These are phyloP conservation scores for Funneliformis mosseae DNA, from an alignment of 192 early-diverging fungal genomes.

Conservation along the genomic window DNA sequence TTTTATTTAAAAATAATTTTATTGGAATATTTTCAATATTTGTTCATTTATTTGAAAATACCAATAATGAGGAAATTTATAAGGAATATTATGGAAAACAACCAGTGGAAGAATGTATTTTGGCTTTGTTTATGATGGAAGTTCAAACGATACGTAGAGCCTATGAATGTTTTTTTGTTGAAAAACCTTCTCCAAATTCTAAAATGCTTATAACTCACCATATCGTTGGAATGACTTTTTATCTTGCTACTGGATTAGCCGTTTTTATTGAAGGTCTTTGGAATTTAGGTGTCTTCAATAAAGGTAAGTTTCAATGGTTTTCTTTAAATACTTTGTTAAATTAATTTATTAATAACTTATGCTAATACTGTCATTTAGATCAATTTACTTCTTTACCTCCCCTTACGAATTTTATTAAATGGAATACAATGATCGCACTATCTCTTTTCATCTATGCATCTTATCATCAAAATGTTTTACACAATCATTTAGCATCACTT, in stretches of 20 bases:
- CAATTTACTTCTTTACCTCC: constrained; percentile 32
- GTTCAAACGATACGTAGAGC: constrained; percentile 47
- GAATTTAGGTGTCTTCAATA: constrained; percentile 38
- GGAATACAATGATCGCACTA: constrained; percentile 37
- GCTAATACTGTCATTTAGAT: not conserved
- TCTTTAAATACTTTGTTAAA: too few relatives aligned
- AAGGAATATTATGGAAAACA: constrained; percentile 11
- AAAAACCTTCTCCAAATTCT: constrained; percentile 45
- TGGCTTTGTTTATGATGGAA: constrained; percentile 43
- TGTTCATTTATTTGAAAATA: not conserved
- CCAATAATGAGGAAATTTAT: not conserved
- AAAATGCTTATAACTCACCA: constrained; percentile 69
- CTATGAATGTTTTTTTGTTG: constrained; percentile 53
- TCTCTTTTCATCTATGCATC: constrained; percentile 58
- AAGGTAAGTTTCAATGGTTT: constrained; percentile 3
- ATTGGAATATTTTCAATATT: constrained; percentile 1
- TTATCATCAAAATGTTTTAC: constrained; percentile 66
- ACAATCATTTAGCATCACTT: constrained; percentile 65
- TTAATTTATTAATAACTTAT: too few relatives aligned
- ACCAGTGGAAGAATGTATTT: not conserved
- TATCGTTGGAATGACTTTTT: constrained; percentile 64
- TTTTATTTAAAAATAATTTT: constrained; percentile 17
- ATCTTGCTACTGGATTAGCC: constrained; percentile 55
- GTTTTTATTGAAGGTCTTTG: constrained; percentile 52
- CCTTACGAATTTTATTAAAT: constrained; percentile 31